Base-by-base conservation (phyloP, 768 basidiomycete genomes). In the Rhodotorula kratochvilovae region DNA sequence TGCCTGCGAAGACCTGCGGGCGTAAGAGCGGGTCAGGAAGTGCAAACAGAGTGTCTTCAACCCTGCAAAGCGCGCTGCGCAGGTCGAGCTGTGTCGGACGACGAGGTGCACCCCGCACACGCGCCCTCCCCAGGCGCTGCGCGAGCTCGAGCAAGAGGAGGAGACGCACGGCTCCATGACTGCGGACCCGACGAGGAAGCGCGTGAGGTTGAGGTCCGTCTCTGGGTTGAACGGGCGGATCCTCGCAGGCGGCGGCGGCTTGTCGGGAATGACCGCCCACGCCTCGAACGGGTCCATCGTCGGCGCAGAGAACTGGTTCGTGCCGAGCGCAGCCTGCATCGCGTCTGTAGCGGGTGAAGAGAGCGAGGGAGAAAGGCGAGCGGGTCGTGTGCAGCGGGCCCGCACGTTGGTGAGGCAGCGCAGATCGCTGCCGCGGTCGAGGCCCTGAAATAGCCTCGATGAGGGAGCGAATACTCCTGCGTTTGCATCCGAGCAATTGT, bases 101-200 rank as follows among this genome's bases (percentile, higher is more conserved):
- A 57, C 19, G 7, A 42, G 60, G 19, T 10, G 23, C 15, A 35
- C n/a, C n/a, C n/a, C n/a, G n/a, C n/a, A n/a, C n/a, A n/a, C n/a
- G n/a, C n/a, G n/a, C n/a, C n/a, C n/a, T n/a, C n/a, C n/a, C n/a
- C n/a, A n/a, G n/a, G n/a, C n/a, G n/a, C n/a, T n/a, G n/a, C n/a
- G n/a, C n/a, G n/a, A n/a, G 21, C 5, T 46, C 19, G 17, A 23
- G 21, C 23, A 27, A 23, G 5, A 23, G 11, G 48, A 27, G 25
- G 7, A 29, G n/a, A 68, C 72, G 48, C 27, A 69, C 68, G 72
- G 72, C 48, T 73, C 72, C 72, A 73, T 75, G 48, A 68, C 66
- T 29, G 50, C n/a, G 1, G 50, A 46, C 0, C 70, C 73, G 31
- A 75, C 61, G 13, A 71, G 51, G 58, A 71, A 75, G 23, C 73